phyloP scores from a whole-genome alignment of 140 eudicot species.

The Anethum foeniculum region DNA sequence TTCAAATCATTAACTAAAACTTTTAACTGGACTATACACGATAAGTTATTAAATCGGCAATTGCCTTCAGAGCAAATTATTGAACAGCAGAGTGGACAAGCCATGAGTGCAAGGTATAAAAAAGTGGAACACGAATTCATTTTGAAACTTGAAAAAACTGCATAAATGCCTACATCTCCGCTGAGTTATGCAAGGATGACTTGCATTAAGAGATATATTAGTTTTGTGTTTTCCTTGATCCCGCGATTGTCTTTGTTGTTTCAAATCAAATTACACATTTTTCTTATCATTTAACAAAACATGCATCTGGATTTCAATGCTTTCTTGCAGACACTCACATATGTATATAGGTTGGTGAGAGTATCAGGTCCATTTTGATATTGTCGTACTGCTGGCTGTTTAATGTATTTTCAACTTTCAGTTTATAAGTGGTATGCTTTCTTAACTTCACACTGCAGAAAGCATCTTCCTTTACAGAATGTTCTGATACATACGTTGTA shows the following conservation, averaged over 20 bases:
- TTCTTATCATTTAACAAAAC: neutral
- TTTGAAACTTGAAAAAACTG: constrained; percentile 54
- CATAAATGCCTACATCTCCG: constrained; percentile 47
- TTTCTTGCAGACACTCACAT: neutral
- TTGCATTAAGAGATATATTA: constrained; percentile 37
- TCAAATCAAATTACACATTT: neutral
- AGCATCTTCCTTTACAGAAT: neutral
- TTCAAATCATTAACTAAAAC: neutral
- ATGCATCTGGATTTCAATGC: neutral
- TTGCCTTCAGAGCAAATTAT: constrained; percentile 45
- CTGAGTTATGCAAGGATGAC: constrained; percentile 34
- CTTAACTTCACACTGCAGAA: constrained; percentile 1
- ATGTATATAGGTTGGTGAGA: neutral
- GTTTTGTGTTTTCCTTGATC: constrained; percentile 26
- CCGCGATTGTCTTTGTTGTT: constrained; percentile 48
- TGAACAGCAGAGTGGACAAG: constrained; percentile 50
- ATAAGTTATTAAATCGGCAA: neutral
- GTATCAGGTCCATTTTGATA: neutral
- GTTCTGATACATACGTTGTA: neutral
- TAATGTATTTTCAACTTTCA: neutral
- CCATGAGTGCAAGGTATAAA: constrained; percentile 69
- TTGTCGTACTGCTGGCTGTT: neutral
- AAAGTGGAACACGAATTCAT: constrained; percentile 19
- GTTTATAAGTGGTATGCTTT: neutral
- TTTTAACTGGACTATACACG: neutral